Evolutionary conservation across 169 alveolate species (phyloP).

Genomic region (Toxoplasma gondii): DNA sequence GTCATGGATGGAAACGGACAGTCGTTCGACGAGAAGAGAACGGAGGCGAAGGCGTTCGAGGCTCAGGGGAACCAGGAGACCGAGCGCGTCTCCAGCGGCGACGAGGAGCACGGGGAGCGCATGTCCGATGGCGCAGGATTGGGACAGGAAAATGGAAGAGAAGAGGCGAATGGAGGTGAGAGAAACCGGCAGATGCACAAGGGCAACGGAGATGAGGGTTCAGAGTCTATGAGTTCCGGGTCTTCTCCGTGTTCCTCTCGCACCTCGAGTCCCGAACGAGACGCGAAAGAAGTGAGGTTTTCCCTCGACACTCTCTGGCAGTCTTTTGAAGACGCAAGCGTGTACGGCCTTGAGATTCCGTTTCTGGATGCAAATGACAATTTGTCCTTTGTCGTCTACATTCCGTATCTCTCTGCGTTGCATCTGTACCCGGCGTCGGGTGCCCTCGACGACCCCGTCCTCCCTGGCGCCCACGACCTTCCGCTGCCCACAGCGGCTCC

Average conservation of each 20-base stretch:
- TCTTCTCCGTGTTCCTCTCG: not conserved
- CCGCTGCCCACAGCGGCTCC: not conserved
- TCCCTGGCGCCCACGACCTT: not conserved
- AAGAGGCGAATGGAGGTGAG: not conserved
- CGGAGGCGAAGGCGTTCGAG: not conserved
- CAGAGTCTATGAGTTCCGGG: not conserved
- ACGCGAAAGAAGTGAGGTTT: not conserved
- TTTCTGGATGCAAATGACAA: conserved; percentile 30
- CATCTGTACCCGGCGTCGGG: conserved; percentile 44
- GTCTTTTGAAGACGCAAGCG: conserved; percentile 46
- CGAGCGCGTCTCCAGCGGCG: not conserved
- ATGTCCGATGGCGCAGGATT: too few species aligned
- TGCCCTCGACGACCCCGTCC: not conserved
- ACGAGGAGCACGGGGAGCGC: too few species aligned
- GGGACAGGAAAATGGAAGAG: too few species aligned
- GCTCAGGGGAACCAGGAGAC: not conserved
- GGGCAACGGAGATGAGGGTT: not conserved
- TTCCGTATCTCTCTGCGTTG: conserved; percentile 54
- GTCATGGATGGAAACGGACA: not conserved
- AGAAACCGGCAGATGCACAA: not conserved
- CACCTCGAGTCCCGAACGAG: not conserved
- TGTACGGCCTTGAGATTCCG: conserved; percentile 47
- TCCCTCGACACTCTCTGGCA: conserved; percentile 19
- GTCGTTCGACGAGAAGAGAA: not conserved
- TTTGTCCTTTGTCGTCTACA: conserved; percentile 33